Base-by-base conservation (phyloP, 2,329 filamentous ascomycete genomes). In the Phoma herbarum region DNA sequence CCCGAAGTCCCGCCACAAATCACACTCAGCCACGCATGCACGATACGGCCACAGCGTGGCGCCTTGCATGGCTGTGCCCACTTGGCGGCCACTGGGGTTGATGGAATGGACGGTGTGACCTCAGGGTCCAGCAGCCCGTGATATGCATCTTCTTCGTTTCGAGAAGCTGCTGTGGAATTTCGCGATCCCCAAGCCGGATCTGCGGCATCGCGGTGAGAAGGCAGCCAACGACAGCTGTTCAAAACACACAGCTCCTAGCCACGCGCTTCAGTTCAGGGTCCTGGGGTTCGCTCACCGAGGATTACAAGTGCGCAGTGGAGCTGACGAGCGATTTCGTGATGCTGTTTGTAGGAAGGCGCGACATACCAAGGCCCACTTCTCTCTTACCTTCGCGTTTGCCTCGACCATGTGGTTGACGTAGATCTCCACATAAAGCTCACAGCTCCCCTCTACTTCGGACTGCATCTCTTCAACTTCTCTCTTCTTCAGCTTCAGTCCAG, bases 51-150 rank as follows among this genome's bases (percentile, higher is more conserved):
- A 55, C 57, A 50, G n/a, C 37, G 57, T 60, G 57, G 57, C 57
- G 57, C 57, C 57, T 52, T 60, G 57, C 57, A 60, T 60, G 46
- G 57, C 47, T 56, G 52, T 56, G 57, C 47, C 57, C 57, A 60
- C 57, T 60, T 60, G 52, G 57, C 57, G 46, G 46, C 50, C 31
- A 25, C 35, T 18, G 45, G 12, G 26, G 56, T 45, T 18, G 50
- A 35, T 35, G 31, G 41, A 51, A 42, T 37, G 46, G 51, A 55
- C 47, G 42, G 57, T 56, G 52, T 60, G 57, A 52, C 57, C 52
- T 43, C 52, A 43, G 57, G 42, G 45, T 50, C 50, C 45, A 49
- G 31, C 39, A 54, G 37, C 29, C 28, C 43, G 37, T 37, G 33
- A 52, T 41, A 35, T 58, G 55, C 56, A 49, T 16, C 29, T 53